A percentile compares a stretch with the other conserved stretches of the same genome.
phyloP scores from a whole-genome alignment of 768 basidiomycete species.

The Dacryopinax spathularia region DNA sequence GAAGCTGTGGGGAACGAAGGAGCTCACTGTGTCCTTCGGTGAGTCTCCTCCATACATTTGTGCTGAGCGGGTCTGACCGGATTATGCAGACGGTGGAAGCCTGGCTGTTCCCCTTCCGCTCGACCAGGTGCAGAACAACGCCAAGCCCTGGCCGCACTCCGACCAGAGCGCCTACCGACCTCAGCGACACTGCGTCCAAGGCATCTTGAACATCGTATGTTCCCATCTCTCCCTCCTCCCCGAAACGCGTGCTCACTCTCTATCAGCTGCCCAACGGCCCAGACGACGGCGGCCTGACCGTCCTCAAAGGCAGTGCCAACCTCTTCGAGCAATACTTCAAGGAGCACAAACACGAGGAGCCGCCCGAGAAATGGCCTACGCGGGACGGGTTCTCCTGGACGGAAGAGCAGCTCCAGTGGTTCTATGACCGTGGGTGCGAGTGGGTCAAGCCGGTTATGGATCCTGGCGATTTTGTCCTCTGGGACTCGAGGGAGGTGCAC shows the following conservation, averaged over 20 bases:
- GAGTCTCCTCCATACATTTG: not conserved
- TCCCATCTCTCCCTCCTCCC: not conserved
- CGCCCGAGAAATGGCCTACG: slow-evolving; percentile 16
- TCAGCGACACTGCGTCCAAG: not conserved
- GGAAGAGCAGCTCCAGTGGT: slow-evolving; percentile 19
- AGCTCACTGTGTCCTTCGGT: slow-evolving; percentile 10
- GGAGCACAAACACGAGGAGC: slow-evolving; percentile 3
- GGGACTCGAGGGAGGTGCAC: slow-evolving; percentile 16
- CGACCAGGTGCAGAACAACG: not conserved
- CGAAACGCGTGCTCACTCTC: not conserved
- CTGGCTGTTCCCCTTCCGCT: not conserved
- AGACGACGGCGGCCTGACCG: slow-evolving; percentile 27
- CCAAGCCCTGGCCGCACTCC: slow-evolving; percentile 1
- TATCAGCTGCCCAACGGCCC: slow-evolving; percentile 18
- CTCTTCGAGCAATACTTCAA: slow-evolving; percentile 24
- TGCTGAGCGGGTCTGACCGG: too few species aligned
- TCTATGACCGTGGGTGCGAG: slow-evolving; percentile 19
- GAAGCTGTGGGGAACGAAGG: slow-evolving; percentile 16
- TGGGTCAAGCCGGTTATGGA: slow-evolving; percentile 19
- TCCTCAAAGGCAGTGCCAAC: slow-evolving; percentile 22
- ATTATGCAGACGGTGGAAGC: slow-evolving; percentile 1
- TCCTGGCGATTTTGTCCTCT: slow-evolving; percentile 22
- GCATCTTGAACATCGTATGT: not conserved
- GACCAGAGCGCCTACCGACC: slow-evolving; percentile 2
- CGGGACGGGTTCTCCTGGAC: slow-evolving; percentile 11